phyloP scores from a whole-genome alignment of 805 yeast genomes.

The Monosporozyma siamensis region DNA sequence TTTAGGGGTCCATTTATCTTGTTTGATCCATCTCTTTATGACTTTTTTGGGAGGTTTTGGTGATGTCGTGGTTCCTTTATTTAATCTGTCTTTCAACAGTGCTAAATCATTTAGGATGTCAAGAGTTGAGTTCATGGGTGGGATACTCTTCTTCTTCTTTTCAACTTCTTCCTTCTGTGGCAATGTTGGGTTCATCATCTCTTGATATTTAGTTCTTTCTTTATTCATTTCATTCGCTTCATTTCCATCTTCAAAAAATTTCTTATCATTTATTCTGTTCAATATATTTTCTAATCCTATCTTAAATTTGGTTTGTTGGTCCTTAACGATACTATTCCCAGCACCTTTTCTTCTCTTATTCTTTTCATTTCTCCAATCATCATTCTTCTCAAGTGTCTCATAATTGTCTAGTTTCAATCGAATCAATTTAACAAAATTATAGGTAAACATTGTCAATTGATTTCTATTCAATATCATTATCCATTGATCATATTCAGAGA shows the following conservation, averaged over 20 bases:
- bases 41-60: too few relatives aligned
- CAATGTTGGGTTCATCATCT: neutral
- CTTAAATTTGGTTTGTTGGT: slow-evolving; percentile 4
- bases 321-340: slow-evolving; percentile 6
- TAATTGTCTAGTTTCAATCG: slow-evolving; percentile 1
- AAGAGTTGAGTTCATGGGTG: neutral
- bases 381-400: slow-evolving; percentile 1
- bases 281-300: too few relatives aligned
- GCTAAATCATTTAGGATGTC: slow-evolving; percentile 16
- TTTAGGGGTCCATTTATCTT: slow-evolving; percentile 38
- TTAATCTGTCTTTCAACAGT: slow-evolving; percentile 25
- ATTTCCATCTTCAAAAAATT: slow-evolving; percentile 1
- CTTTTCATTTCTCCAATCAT: slow-evolving; percentile 16
- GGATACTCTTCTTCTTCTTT: neutral
- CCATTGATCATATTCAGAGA: slow-evolving; percentile 15
- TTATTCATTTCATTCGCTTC: neutral
- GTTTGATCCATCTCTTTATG: slow-evolving; percentile 5
- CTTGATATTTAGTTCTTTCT: neutral
- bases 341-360: slow-evolving; percentile 17
- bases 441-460: slow-evolving; percentile 8
- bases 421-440: neutral
- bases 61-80: slow-evolving; percentile 12
- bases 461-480: slow-evolving; percentile 6
- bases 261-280: too few relatives aligned
- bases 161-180: neutral